Evolutionary conservation across 2,329 filamentous ascomycete genomes (phyloP).

Genomic region (Arthrobotrys pseudoclavata): DNA sequence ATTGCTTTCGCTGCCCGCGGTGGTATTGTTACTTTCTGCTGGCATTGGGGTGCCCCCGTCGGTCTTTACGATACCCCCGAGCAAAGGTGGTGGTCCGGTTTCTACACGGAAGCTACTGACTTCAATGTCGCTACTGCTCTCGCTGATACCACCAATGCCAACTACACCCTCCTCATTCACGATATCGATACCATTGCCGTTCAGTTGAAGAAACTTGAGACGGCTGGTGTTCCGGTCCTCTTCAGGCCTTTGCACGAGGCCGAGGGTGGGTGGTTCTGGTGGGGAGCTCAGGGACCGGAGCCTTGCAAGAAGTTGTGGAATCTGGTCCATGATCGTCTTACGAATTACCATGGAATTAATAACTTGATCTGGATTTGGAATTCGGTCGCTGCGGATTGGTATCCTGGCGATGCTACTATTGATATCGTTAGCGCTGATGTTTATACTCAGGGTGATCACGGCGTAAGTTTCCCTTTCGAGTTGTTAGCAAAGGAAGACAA

Average conservation of each 20-base stretch:
- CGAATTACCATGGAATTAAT: conserved; percentile 67
- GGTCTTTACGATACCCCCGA: conserved; percentile 69
- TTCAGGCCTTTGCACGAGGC: conserved; percentile 70
- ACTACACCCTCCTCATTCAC: conserved; percentile 69
- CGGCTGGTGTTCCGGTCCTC: conserved; percentile 68
- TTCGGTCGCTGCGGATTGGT: conserved; percentile 68
- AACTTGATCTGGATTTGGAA: conserved; percentile 72
- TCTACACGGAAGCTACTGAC: conserved; percentile 70
- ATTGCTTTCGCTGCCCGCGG: conserved; percentile 67
- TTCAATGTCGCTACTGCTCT: conserved; percentile 69
- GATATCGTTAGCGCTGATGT: conserved; percentile 69
- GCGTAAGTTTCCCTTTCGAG: conserved; percentile 63
- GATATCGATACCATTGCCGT: conserved; percentile 70
- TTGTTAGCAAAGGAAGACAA: background rate
- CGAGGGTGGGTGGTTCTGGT: conserved; percentile 70
- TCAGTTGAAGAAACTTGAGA: conserved; percentile 68
- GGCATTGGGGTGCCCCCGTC: conserved; percentile 67
- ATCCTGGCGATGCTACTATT: conserved; percentile 68
- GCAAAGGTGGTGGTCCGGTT: conserved; percentile 69
- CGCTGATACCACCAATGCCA: conserved; percentile 67
- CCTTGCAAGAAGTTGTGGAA: conserved; percentile 68
- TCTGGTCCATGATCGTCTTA: conserved; percentile 68
- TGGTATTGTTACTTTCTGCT: conserved; percentile 69
- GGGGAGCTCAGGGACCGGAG: conserved; percentile 69
- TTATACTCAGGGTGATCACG: conserved; percentile 67